Percentiles rank a stretch among this genome's conserved stretches.
Evolutionary conservation across 2,329 filamentous ascomycete species (phyloP).

Genomic region (Bretziella fagacearum): DNA sequence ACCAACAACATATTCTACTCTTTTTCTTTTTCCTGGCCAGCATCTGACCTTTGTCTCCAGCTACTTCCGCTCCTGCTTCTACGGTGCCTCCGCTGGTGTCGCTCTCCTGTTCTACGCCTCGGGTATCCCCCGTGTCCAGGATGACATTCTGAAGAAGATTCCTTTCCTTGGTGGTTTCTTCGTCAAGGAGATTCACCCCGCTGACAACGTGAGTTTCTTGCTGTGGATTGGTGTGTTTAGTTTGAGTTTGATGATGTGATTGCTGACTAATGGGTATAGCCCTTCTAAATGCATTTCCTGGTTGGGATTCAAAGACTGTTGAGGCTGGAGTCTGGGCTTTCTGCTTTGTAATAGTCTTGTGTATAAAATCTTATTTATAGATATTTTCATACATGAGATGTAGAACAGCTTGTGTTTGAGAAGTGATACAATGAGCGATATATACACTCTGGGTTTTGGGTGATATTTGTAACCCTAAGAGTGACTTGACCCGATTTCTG

Average conservation of each 20-base stretch:
- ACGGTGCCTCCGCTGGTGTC: constrained; percentile 40
- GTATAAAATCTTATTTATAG: constrained; percentile 12
- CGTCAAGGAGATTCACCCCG: constrained; percentile 13
- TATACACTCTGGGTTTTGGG: not conserved
- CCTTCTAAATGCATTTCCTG: constrained; percentile 17
- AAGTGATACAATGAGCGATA: too few relatives aligned
- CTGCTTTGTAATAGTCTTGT: not conserved
- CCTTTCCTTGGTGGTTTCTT: not conserved
- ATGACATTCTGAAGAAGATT: constrained; percentile 40
- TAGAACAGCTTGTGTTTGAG: not conserved
- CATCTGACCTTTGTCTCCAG: not conserved
- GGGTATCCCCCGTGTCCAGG: constrained; percentile 42
- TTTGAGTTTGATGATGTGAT: not conserved
- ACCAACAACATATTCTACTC: constrained; percentile 15
- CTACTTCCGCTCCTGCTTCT: constrained; percentile 30
- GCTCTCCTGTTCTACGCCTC: constrained; percentile 43
- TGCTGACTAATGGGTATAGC: constrained; percentile 3
- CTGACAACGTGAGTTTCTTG: constrained; percentile 14
- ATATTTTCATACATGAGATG: constrained; percentile 1
- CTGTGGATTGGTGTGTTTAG: not conserved
- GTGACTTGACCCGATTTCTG: too few relatives aligned
- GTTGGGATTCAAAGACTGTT: constrained; percentile 1
- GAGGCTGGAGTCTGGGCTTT: constrained; percentile 1
- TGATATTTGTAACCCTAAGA: not conserved
- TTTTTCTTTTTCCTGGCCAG: too few relatives aligned